These are phyloP conservation scores for Mortierella sp. DNA, from an alignment of 371 early-diverging fungal genomes.

Conservation along the genomic window DNA sequence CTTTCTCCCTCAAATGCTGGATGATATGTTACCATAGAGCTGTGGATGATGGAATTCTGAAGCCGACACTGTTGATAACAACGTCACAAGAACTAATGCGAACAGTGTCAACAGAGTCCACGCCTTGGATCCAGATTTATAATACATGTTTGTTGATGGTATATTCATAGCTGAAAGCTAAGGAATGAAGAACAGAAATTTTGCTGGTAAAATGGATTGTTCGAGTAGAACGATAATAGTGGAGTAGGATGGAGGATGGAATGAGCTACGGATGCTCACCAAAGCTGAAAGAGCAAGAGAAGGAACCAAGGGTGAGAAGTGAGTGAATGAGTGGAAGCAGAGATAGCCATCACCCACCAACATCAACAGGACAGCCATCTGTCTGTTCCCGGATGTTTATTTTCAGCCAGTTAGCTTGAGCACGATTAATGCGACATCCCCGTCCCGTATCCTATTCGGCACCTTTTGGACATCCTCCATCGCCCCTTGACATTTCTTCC, in stretches of 20 bases:
- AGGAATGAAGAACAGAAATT: background rate
- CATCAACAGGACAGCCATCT: no score
- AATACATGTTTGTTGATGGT: background rate
- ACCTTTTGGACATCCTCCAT: background rate
- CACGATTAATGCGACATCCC: background rate
- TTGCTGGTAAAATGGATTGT: no score
- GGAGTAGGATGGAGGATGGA: no score
- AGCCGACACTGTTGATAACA: slow-evolving; percentile 1
- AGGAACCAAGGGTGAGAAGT: no score
- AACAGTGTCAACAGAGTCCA: background rate
- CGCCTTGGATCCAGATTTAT: background rate
- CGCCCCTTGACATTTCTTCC: slow-evolving; percentile 5
- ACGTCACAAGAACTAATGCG: background rate
- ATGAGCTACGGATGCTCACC: no score
- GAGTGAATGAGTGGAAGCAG: no score
- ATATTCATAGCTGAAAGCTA: background rate
- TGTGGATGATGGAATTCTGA: background rate
- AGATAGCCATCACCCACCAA: no score
- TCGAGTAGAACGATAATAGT: no score
- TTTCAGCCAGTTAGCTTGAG: slow-evolving; percentile 1
- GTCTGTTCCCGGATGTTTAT: background rate
- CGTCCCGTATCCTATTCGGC: slow-evolving; percentile 11
- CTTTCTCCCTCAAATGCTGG: background rate
- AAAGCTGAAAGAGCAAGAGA: no score
- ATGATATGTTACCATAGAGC: slow-evolving; percentile 7